phyloP scores from a whole-genome alignment of 164 flowering plant species.

The Stephania yunnanensis region DNA sequence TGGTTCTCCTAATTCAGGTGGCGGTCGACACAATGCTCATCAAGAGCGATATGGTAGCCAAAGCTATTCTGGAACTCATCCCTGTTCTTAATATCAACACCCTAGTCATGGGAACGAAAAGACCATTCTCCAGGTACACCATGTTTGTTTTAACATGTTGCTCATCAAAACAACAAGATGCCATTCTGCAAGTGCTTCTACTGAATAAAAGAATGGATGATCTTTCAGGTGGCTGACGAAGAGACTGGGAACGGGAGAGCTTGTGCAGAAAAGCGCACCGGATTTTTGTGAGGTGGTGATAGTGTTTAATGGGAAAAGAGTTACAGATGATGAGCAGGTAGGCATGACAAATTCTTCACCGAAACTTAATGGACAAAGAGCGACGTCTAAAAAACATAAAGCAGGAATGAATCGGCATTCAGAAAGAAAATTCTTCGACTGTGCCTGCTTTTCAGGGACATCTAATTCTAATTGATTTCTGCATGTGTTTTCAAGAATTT shows the following conservation, averaged over 20 bases:
- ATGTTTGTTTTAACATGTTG: neutral
- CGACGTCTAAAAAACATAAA: too few species aligned
- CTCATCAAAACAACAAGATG: neutral
- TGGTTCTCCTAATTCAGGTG: conserved; percentile 41
- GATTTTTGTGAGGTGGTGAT: conserved; percentile 57
- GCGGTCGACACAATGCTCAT: conserved; percentile 72
- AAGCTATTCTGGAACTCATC: conserved; percentile 74
- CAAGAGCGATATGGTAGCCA: conserved; percentile 49
- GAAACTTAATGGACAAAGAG: conserved; percentile 11
- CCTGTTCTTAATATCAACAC: conserved; percentile 59
- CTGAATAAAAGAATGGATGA: neutral
- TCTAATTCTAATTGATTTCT: conserved; percentile 14
- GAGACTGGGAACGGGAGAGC: conserved; percentile 44
- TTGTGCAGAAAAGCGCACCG: conserved; percentile 64
- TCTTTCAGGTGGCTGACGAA: conserved; percentile 33
- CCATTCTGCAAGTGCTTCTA: neutral
- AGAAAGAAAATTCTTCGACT: conserved; percentile 42
- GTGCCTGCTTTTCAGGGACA: conserved; percentile 54
- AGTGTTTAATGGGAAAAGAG: conserved; percentile 45
- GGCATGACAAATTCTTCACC: conserved; percentile 20
- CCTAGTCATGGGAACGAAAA: conserved; percentile 68
- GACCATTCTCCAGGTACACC: conserved; percentile 39
- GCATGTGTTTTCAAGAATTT: neutral
- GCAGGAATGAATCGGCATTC: conserved; percentile 13
- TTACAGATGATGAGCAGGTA: conserved; percentile 16